These are phyloP conservation scores for Mortierella alpina DNA, from an alignment of 192 early-diverging fungal genomes.

Conservation along the genomic window DNA sequence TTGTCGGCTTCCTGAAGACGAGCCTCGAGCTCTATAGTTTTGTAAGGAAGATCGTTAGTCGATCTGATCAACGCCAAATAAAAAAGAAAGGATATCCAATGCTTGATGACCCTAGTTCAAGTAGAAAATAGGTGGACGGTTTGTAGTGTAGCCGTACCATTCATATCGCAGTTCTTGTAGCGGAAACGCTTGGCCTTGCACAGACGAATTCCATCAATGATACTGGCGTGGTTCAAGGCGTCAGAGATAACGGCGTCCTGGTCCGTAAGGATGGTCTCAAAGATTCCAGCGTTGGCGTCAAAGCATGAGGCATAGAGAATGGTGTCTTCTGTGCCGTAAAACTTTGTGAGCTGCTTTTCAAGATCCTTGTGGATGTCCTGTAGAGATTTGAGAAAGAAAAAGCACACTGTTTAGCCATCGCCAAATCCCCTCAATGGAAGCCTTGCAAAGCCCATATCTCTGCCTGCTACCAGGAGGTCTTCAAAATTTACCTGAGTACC, in stretches of 20 bases:
- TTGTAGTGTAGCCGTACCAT: slow-evolving; percentile 41
- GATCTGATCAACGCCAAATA: neutral
- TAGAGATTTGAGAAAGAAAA: neutral
- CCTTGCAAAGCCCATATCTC: too few species aligned
- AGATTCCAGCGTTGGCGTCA: slow-evolving; percentile 78
- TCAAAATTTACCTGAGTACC: slow-evolving; percentile 65
- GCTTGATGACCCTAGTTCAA: neutral
- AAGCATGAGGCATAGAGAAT: slow-evolving; percentile 79
- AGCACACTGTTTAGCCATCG: neutral
- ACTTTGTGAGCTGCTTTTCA: slow-evolving; percentile 65
- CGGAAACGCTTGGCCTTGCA: slow-evolving; percentile 89
- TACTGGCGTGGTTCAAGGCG: slow-evolving; percentile 91
- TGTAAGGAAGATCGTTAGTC: neutral
- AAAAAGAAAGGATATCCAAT: neutral
- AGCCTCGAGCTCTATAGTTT: slow-evolving; percentile 46
- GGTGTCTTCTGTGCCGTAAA: slow-evolving; percentile 69
- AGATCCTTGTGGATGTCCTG: slow-evolving; percentile 73
- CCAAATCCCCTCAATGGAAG: neutral
- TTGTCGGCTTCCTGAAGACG: slow-evolving; percentile 86
- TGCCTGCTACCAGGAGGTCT: neutral
- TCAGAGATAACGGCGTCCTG: slow-evolving; percentile 88
- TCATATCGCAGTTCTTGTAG: slow-evolving; percentile 81
- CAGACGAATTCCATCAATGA: slow-evolving; percentile 95
- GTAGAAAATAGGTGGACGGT: neutral
- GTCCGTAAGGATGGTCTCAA: slow-evolving; percentile 67